Percentiles rank a stretch among this genome's conserved stretches.
These are phyloP conservation scores for Aspergillus sclerotiicarbonarius DNA, from an alignment of 495 filamentous ascomycete species.

Conservation along the genomic window DNA sequence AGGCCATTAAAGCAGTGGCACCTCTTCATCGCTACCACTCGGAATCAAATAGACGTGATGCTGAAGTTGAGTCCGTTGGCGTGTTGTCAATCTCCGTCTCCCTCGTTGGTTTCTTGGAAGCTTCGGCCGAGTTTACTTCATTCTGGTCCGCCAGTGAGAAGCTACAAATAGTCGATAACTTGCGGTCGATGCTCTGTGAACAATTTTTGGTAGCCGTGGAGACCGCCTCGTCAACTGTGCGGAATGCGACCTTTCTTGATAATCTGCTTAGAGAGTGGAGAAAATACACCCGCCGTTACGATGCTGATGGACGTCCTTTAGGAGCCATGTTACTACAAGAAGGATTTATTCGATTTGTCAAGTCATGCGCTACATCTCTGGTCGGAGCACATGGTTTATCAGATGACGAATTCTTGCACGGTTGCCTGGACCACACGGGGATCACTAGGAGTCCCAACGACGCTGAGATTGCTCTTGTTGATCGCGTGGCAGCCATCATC, in stretches of 20 bases:
- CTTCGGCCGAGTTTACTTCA: conserved; percentile 67
- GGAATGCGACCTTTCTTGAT: conserved; percentile 50
- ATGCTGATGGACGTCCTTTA: conserved; percentile 71
- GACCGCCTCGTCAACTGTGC: conserved; percentile 81
- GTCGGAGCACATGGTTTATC: conserved; percentile 57
- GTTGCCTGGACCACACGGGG: conserved; percentile 58
- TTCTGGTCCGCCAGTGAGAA: conserved; percentile 77
- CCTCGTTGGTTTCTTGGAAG: conserved; percentile 82
- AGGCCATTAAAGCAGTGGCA: conserved; percentile 44
- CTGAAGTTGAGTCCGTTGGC: conserved; percentile 60
- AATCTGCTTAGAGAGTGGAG: conserved; percentile 73
- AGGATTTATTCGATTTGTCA: conserved; percentile 79
- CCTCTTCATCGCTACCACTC: conserved; percentile 37
- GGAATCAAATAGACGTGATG: conserved; percentile 47
- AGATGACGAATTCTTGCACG: conserved; percentile 66
- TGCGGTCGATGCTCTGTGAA: conserved; percentile 75
- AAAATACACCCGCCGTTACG: conserved; percentile 76
- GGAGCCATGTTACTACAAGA: conserved; percentile 90
- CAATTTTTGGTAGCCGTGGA: conserved; percentile 80
- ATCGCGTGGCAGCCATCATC: conserved; percentile 70
- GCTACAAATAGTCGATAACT: conserved; percentile 62
- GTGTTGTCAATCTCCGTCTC: conserved; percentile 75
- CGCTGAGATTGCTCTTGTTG: conserved; percentile 49
- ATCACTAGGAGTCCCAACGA: conserved; percentile 49
- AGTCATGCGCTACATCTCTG: conserved; percentile 71